Evolutionary conservation across 805 yeast species (phyloP), one percentile per base, ranked within the genome.

Genomic region (Priceomyces castillae): DNA sequence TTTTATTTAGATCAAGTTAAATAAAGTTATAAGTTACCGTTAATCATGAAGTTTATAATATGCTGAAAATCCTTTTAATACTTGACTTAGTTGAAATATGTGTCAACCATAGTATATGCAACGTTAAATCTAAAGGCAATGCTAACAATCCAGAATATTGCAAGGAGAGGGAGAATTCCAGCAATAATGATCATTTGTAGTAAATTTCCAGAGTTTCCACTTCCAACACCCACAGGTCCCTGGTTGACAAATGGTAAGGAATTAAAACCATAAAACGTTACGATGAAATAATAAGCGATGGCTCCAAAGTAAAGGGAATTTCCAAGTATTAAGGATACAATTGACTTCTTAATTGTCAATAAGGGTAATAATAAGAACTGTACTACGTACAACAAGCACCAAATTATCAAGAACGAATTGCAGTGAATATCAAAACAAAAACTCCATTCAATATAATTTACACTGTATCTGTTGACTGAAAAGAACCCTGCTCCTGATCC

Each of bases 381-480:
- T 23, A 86, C 46, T 48, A 88, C 73, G 61, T 89, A 86, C 30
- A 89, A 69, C 40, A 78, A 64, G 41, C 87, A 74, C 95, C 95
- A 88, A 35, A 89, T 81, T 12, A 84, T 71, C 49, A 89, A 66
- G 59, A 86, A 89, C n/a, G 96, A 78, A 62, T 90, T 90, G 69
- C 96, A 88, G 65, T 90, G 97, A 20, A 90, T 83, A 57, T 90
- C 97, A 59, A 90, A 90, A 67, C 97, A 89, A 60, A 88, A 90
- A 1, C 92, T 90, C 97, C 97, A 90, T 59, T 90, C 97, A 42
- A 88, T 67, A 51, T 57, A 72, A 59, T 55, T 71, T 35, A 59
- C 55, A 46, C 58, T 65, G 42, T 57, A 59, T 35, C 49, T 50
- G n/a, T 39, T 47, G 11, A 39, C 22, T 14, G 49, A 51, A 9